Conservation (phyloP, 2,329 filamentous ascomycete genomes). For the Neofusicoccum laricinum region DNA sequence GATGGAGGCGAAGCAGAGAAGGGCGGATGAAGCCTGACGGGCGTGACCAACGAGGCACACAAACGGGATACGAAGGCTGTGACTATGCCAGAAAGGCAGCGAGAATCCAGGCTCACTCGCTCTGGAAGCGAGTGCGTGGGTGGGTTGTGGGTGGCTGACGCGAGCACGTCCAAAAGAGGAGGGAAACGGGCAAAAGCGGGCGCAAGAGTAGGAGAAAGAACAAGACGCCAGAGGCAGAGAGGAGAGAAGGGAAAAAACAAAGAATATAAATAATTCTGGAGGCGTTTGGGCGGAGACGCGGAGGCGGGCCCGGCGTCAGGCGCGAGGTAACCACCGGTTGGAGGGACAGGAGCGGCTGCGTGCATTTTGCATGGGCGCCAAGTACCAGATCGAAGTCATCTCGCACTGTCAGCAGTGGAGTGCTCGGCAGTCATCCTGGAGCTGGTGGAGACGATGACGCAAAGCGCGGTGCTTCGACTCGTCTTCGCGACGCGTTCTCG, state of each 20-base stretch:
- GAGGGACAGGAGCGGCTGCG: not conserved
- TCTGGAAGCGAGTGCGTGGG: not conserved
- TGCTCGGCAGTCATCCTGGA: not conserved
- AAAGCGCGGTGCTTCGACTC: not conserved
- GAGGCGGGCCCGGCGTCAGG: not conserved
- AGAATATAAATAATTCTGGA: not conserved
- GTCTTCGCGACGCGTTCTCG: not conserved
- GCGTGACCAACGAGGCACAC: not conserved
- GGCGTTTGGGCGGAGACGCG: not conserved
- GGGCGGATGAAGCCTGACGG: no score
- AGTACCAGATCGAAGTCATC: not conserved
- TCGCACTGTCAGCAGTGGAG: not conserved
- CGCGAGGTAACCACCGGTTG: slow-evolving; percentile 6
- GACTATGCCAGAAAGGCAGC: not conserved
- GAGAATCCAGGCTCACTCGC: not conserved
- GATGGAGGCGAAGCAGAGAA: not conserved
- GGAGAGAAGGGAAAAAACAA: not conserved
- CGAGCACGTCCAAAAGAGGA: not conserved
- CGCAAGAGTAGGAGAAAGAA: not conserved
- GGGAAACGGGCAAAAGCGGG: not conserved
- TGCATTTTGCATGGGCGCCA: not conserved
- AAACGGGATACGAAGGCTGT: not conserved
- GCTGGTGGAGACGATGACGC: not conserved
- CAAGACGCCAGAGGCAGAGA: not conserved
- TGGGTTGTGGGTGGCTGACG: not conserved